These are phyloP conservation scores for Boechera retrofracta DNA, from an alignment of 345 rosid genomes.

Conservation along the genomic window DNA sequence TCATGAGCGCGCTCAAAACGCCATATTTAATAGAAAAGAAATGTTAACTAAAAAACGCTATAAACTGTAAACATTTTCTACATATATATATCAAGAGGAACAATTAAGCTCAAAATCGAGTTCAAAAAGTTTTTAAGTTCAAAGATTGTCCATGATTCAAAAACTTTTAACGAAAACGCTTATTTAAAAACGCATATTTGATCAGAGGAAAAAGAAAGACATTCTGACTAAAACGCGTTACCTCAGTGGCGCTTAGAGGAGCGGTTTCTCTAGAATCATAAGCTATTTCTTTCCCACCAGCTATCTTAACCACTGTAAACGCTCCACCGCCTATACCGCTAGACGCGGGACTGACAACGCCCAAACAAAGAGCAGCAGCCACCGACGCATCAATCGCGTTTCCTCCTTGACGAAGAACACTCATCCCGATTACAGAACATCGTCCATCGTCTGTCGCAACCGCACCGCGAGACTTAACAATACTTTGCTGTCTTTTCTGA, in stretches of 20 bases:
- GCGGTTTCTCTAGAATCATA: constrained; percentile 72
- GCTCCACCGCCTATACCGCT: constrained; percentile 78
- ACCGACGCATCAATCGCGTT: constrained; percentile 68
- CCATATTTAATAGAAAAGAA: too few species aligned
- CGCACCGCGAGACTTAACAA: constrained; percentile 48
- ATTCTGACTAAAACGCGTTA: constrained; percentile 10
- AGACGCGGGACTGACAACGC: constrained; percentile 65
- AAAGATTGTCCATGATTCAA: neutral
- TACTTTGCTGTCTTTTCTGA: constrained; percentile 36
- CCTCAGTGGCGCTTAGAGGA: constrained; percentile 62
- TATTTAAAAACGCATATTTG: neutral
- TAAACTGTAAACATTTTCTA: too few species aligned
- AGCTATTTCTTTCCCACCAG: constrained; percentile 48
- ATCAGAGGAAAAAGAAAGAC: neutral
- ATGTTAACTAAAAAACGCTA: too few species aligned
- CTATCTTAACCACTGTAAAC: constrained; percentile 53
- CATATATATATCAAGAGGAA: too few species aligned
- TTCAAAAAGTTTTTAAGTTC: too few species aligned
- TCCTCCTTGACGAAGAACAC: constrained; percentile 54
- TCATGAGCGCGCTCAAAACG: neutral
- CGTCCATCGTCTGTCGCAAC: constrained; percentile 64
- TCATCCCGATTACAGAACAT: constrained; percentile 56
- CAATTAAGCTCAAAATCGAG: too few species aligned
- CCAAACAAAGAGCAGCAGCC: constrained; percentile 61
- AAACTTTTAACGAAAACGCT: neutral